Percentiles rank a stretch among this genome's conserved stretches.
phyloP scores from a whole-genome alignment of 73 alveolate genomes.

The Paramecium tetraurelia region DNA sequence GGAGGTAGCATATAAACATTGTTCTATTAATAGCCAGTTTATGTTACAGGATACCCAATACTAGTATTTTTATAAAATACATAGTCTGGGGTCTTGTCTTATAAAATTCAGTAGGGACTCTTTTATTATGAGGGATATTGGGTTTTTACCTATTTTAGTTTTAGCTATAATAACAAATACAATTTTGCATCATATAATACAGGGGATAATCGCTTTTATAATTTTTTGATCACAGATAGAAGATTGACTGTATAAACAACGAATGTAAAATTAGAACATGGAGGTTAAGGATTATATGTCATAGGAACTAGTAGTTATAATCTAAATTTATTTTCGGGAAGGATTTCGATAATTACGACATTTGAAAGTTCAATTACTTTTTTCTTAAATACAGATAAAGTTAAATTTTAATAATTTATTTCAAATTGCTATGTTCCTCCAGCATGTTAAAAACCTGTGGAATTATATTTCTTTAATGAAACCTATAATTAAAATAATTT shows the following conservation, averaged over 20 bases:
- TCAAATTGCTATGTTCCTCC: background rate
- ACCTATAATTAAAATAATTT: background rate
- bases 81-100: background rate
- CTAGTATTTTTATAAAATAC: background rate
- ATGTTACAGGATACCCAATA: background rate
- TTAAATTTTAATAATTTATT: background rate
- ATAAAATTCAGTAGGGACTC: background rate
- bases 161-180: background rate
- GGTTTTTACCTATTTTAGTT: background rate
- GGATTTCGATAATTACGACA: background rate
- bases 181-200: background rate
- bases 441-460: background rate
- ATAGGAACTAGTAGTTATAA: background rate
- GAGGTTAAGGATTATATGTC: background rate
- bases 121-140: background rate
- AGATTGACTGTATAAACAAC: background rate
- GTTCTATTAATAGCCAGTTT: background rate
- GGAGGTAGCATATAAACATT: background rate
- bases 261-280: background rate
- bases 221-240: background rate
- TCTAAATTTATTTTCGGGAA: background rate
- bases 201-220: background rate
- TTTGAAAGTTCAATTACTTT: background rate
- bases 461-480: background rate
- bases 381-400: background rate